Evolutionary conservation across 2,329 filamentous ascomycete genomes (phyloP), one percentile per base, ranked within the genome.

Genomic region (Passalora sequoiae): DNA sequence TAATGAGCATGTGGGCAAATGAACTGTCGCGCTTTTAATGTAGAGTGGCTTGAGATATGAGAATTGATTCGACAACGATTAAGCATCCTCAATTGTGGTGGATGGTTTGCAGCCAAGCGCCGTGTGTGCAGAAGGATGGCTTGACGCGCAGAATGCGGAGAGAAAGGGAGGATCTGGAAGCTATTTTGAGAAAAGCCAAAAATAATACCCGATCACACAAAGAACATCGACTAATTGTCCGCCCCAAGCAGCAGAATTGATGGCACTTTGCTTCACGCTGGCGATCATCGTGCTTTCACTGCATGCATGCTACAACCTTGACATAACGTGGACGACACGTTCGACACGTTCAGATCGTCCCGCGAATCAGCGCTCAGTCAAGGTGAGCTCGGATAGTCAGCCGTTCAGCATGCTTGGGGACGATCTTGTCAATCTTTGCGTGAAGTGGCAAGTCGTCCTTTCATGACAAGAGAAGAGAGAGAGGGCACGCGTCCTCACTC

Each of bases 21-120:
- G n/a, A 19, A 33, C 15, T 20, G 33, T 36, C 15, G 15, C 7
- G 9, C 33, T 15, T 24, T 7, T 24, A 17, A 17, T 13, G 19
- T 29, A 40, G 43, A 35, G 37, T n/a, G n/a, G n/a, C n/a, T n/a
- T 51, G 46, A 44, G 43, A 43, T 29, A 35, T 44, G 39, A 44
- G 41, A 39, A 51, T 52, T 38, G 49, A 52, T 29, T 54, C 49
- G 51, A 13, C 24, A 31, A 31, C 38, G 38, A 30, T 46, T 17
- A 29, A 38, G 38, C 35, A 43, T 17, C 22, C 17, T 21, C 5
- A 24, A 20, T 8, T n/a, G 31, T 33, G 31, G 33, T 36, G 17
- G 8, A n/a, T 24, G 19, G 20, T 17, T 22, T 12, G 33, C 33
- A 36, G 33, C 8, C 20, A 36, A 17, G 19, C 33, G 33, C 33